phyloP scores from a whole-genome alignment of 345 rosid genomes.

The Luvunga scandens region DNA sequence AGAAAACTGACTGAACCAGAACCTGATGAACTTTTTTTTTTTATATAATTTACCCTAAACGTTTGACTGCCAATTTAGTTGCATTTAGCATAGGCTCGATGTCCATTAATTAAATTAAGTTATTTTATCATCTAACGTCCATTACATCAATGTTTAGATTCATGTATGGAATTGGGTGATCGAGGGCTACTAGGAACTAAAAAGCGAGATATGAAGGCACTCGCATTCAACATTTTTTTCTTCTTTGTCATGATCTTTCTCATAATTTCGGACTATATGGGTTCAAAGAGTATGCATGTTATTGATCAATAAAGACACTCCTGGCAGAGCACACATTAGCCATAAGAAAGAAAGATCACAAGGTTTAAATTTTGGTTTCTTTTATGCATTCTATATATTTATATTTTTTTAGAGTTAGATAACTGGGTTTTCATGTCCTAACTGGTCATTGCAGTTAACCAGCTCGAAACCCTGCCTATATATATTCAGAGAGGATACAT shows the following conservation, averaged over 20 bases:
- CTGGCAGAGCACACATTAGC: no score
- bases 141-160: background rate
- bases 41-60: background rate
- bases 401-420: background rate
- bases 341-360: background rate
- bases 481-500: background rate
- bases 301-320: no score
- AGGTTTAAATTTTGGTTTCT: background rate
- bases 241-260: background rate
- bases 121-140: background rate
- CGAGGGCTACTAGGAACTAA: background rate
- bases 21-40: no score
- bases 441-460: background rate
- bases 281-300: background rate
- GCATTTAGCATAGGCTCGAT: background rate
- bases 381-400: background rate
- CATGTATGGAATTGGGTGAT: background rate
- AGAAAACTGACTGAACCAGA: no score
- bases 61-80: background rate
- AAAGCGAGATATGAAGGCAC: background rate
- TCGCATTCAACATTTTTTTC: no score
- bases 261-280: background rate
- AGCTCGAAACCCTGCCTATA: background rate
- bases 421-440: background rate
- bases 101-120: background rate